phyloP scores from a whole-genome alignment of 1,139 yeast species.

The Geotrichum cucujoidarum region DNA sequence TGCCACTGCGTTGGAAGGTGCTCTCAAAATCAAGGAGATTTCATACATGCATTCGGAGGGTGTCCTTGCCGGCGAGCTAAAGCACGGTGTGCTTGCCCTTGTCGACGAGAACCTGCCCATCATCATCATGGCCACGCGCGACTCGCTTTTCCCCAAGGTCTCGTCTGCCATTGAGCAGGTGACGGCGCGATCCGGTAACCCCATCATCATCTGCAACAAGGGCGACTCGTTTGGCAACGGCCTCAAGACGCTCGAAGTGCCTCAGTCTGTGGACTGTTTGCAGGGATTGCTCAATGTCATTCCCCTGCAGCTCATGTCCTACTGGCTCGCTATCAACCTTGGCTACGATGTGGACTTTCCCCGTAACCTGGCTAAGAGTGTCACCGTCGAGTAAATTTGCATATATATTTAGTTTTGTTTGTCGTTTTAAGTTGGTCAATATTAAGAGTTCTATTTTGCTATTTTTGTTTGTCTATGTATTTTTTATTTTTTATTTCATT shows the following conservation, averaged over 20 bases:
- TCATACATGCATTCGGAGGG: conserved; percentile 99
- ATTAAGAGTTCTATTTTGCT: too few species aligned
- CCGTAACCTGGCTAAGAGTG: conserved; percentile 96
- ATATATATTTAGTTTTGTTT: not conserved
- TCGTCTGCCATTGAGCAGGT: conserved; percentile 96
- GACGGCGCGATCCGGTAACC: conserved; percentile 94
- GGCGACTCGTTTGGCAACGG: conserved; percentile 56
- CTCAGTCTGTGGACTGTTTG: conserved; percentile 92
- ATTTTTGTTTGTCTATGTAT: not conserved
- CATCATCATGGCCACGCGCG: conserved; percentile 93
- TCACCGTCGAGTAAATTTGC: conserved; percentile 71
- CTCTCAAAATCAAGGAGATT: conserved; percentile 94
- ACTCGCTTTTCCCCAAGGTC: conserved; percentile 92
- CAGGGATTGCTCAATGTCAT: conserved; percentile 94
- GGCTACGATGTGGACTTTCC: conserved; percentile 99
- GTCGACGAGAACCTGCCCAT: conserved; percentile 93
- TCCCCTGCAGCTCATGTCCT: conserved; percentile 93
- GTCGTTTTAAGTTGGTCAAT: not conserved
- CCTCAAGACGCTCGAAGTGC: conserved; percentile 67
- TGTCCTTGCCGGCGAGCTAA: conserved; percentile 96
- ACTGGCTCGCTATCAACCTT: conserved; percentile 93
- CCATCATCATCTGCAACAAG: conserved; percentile 87
- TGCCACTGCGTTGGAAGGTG: conserved; percentile 98
- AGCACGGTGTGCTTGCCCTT: conserved; percentile 96
- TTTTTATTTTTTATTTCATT: not conserved